phyloP scores from a whole-genome alignment of 257 asterid genomes.

The Solanum arcanum region DNA sequence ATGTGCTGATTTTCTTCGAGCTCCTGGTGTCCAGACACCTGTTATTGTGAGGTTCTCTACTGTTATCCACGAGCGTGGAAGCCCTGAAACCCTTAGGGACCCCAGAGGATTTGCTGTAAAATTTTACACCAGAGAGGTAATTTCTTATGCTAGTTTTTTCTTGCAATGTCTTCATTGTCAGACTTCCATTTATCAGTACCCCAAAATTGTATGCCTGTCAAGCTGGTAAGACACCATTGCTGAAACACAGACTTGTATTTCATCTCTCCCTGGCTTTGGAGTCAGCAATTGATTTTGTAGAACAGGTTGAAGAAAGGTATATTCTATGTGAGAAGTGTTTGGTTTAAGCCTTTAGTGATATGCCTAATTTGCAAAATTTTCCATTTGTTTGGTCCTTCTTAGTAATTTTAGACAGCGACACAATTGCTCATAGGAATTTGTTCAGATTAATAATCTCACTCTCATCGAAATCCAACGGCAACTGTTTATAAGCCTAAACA shows the following conservation, averaged over 20 bases:
- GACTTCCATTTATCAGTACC: not conserved
- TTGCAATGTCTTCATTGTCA: not conserved
- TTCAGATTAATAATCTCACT: not conserved
- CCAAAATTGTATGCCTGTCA: not conserved
- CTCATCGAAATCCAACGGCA: not conserved
- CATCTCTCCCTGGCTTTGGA: not conserved
- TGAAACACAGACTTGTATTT: not conserved
- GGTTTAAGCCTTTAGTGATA: not conserved
- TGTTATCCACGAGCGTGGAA: conserved; percentile 94
- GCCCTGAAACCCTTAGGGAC: conserved; percentile 94
- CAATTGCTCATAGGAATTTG: not conserved
- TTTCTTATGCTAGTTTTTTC: not conserved
- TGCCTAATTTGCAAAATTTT: not conserved
- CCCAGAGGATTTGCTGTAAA: conserved; percentile 80
- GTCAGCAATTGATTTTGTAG: not conserved
- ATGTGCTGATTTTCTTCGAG: conserved; percentile 94
- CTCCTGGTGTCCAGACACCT: conserved; percentile 97
- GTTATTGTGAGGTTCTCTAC: conserved; percentile 91
- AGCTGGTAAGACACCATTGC: not conserved
- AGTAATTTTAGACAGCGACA: not conserved
- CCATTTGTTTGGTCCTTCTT: not conserved
- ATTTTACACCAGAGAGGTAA: conserved; percentile 54
- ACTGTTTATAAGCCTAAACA: not conserved
- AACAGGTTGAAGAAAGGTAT: not conserved
- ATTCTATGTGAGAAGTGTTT: not conserved